Evolutionary conservation across 352 stramenopile species (phyloP), one percentile per base, ranked within the genome.

Genomic region (Globisporangium splendens): DNA sequence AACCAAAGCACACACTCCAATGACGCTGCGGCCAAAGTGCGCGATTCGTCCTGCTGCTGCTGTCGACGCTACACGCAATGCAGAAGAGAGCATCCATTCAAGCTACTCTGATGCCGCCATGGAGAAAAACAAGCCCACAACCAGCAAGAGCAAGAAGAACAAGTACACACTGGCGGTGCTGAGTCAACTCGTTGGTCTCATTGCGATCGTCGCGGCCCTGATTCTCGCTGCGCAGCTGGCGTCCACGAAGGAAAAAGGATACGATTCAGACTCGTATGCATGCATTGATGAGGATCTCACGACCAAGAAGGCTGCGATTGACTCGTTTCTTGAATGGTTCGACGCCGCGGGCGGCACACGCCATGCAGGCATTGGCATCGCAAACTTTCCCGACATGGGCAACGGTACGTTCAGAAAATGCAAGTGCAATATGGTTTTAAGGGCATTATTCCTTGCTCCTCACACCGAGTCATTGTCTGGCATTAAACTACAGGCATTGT

Each of bases 261-360:
- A 4, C 28, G 5, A 35, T 4, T n/a, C n/a, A n/a, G n/a, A n/a
- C n/a, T 6, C 28, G 28, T 35, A 35, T 35, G 28, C 28, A 21
- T 22, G 13, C 22, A 8, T 8, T 14, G 47, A 53, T 14, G 31
- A 0, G 17, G 13, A 47, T n/a, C 10, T 35, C 7, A 10, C 28
- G 28, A 8, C 28, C 28, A 10, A 11, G 28, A 35, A 35, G 28
- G 28, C 28, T 35, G 43, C 41, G 38, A 59, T 63, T 17, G 54
- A 50, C 12, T 7, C 38, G 8, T 88, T 88, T 47, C 14, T 83
- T 39, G 12, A 65, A 7, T 88, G 78, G 75, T 86, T 88, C 43
- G 62, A 57, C 5, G 48, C 42, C 12, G 56, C 58, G 0, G 78
- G 68, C 43, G 71, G 75, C 15, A 39, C 64, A 13, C 42, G 43